Conservation (phyloP, 805 yeast genomes). For the Ogataea polymorpha region DNA sequence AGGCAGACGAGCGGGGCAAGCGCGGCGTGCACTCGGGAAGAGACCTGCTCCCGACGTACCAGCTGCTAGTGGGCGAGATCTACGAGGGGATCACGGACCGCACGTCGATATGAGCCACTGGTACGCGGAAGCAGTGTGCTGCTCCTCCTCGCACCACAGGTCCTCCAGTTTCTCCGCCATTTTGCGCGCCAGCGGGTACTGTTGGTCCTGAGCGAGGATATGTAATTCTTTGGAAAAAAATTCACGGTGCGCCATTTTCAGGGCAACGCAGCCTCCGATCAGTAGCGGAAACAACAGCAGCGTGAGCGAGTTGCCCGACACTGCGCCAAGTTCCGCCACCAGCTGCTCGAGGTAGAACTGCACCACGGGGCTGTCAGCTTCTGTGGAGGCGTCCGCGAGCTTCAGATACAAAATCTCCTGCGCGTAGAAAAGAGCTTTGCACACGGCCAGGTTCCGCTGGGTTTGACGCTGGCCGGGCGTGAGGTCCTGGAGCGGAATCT, state of each 20-base stretch:
- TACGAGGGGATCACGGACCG: slow-evolving; percentile 36
- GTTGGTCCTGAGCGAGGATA: slow-evolving; percentile 10
- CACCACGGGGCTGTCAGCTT: slow-evolving; percentile 22
- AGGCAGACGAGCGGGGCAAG: slow-evolving; percentile 7
- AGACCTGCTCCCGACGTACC: slow-evolving; percentile 18
- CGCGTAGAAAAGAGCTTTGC: slow-evolving; percentile 27
- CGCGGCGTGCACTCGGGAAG: slow-evolving; percentile 4
- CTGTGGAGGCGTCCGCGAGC: slow-evolving; percentile 18
- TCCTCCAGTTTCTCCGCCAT: slow-evolving; percentile 27
- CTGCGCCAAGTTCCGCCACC: slow-evolving; percentile 12
- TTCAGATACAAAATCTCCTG: slow-evolving; percentile 28
- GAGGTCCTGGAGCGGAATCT: slow-evolving; percentile 15
- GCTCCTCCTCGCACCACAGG: slow-evolving; percentile 28
- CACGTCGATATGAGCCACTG: slow-evolving; percentile 27
- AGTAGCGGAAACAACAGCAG: slow-evolving; percentile 24
- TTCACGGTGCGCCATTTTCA: slow-evolving; percentile 22
- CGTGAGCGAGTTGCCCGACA: slow-evolving; percentile 6
- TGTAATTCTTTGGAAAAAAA: slow-evolving; percentile 28
- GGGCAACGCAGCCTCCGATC: slow-evolving; percentile 30
- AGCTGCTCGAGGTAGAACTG: slow-evolving; percentile 28
- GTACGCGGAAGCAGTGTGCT: slow-evolving; percentile 4
- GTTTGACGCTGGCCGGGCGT: background rate
- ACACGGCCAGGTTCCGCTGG: slow-evolving; percentile 14
- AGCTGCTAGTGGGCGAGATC: slow-evolving; percentile 32
- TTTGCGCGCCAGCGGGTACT: slow-evolving; percentile 13